Base-by-base conservation (phyloP, 2,329 filamentous ascomycete species). In the Talaromyces amestolkiae region DNA sequence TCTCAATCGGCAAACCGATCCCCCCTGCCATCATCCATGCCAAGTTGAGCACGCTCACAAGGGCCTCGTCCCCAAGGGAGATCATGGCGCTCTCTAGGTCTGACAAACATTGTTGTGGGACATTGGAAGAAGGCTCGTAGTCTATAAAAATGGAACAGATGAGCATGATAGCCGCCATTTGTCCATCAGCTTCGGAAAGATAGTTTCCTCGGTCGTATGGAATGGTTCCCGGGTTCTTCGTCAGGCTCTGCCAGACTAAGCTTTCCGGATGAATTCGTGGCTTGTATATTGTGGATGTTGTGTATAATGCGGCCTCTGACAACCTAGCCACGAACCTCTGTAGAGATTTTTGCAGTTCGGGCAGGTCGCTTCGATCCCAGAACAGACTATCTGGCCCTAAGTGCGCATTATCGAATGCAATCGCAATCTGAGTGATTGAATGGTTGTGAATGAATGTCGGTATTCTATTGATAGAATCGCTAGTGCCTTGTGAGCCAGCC, bases 1-100 rank as follows among this genome's bases (percentile, higher is more conserved):
- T 47, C 3, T 63, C 61, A 39, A 63, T 39, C 27, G 61, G 61
- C 17, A 63, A 43, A 33, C 61, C 61, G 27, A 49, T 10, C 2
- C 61, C 37, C 4, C 61, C 61, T 33, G 51, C 61, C 37, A 63
- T 24, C 61, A 63, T 58, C 61, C 61, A 63, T 17, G 61, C 61
- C 39, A 63, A 17, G 37, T 65, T 49, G 17, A 61, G 22, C 6
- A 33, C 49, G n/a, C 59, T 61, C 31, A 41, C 51, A 17, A 45
- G 47, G 35, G 58, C 47, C 15, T 61, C 63, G 43, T 61, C 47
- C 11, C 63, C 58, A 15, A 60, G 47, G 3, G 63, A 43, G 5
- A 53, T 31, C 39, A 61, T 41, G 24, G 37, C 61, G 53, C 53
- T 45, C 24, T 63, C 61, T 11, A 63, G 13, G 7, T 63, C 61